Conservation (phyloP, 768 basidiomycete genomes). For the Cystobasidium ongulense region DNA sequence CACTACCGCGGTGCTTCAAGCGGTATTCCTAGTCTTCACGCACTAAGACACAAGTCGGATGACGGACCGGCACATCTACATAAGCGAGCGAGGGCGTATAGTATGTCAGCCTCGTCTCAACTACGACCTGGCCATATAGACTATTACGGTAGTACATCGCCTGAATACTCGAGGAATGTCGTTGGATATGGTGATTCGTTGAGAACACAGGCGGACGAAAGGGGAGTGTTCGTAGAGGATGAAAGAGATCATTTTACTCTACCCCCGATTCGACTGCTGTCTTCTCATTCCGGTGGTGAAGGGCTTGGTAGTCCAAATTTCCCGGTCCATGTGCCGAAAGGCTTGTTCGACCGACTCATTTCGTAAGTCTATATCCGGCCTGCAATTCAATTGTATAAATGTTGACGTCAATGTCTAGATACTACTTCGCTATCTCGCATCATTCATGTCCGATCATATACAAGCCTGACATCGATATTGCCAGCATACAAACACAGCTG, state of each 20-base stretch:
- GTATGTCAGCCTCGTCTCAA: background rate
- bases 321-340: conserved; percentile 20
- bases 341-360: conserved; percentile 22
- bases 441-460: conserved; percentile 28
- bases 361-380: background rate
- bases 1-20: conserved; percentile 23
- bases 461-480: conserved; percentile 28
- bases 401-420: conserved; percentile 9
- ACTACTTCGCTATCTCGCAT: conserved; percentile 30
- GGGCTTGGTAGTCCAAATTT: background rate
- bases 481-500: conserved; percentile 17
- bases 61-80: background rate
- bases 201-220: background rate
- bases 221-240: conserved; percentile 6
- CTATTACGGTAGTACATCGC: background rate
- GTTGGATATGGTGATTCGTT: background rate
- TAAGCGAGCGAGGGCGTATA: background rate
- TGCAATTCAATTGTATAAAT: background rate
- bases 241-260: conserved; percentile 18
- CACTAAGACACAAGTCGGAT: conserved; percentile 7
- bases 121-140: background rate
- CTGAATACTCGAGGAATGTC: background rate
- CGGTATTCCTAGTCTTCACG: conserved; percentile 29
- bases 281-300: background rate
- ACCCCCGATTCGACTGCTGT: conserved; percentile 6